phyloP scores from a whole-genome alignment of 495 filamentous ascomycete species.

The Articulospora tetracladia region DNA sequence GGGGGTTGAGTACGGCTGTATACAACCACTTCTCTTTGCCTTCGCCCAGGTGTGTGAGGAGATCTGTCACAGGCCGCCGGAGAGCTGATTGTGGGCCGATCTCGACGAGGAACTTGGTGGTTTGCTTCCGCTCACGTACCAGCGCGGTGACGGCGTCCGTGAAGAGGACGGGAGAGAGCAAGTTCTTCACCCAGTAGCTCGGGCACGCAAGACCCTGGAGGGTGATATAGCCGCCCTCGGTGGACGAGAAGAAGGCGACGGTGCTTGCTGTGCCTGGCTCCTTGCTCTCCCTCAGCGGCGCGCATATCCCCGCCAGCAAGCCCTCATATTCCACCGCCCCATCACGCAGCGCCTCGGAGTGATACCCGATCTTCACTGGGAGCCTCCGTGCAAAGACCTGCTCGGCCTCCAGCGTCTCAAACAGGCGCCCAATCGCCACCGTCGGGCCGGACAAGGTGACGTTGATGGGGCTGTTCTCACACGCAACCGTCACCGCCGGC shows the following conservation, averaged over 20 bases:
- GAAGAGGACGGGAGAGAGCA: constrained; percentile 49
- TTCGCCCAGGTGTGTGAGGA: no score
- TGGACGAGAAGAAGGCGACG: no score
- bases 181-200: constrained; percentile 51
- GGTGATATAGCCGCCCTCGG: no score
- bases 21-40: no score
- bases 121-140: not conserved
- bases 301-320: no score
- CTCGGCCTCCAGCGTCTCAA: not conserved
- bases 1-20: not conserved
- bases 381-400: not conserved
- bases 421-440: not conserved
- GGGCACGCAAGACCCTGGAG: no score
- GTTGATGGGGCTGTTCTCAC: not conserved
- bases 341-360: constrained; percentile 44
- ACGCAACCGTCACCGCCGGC: no score
- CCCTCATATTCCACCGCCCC: no score
- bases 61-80: no score
- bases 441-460: not conserved
- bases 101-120: constrained; percentile 48
- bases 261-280: no score
- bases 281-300: no score
- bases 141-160: constrained; percentile 4
- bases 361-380: constrained; percentile 54
- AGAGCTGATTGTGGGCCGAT: no score